A percentile compares a stretch with the other conserved stretches of the same genome.
phyloP scores from a whole-genome alignment of 2,329 filamentous ascomycete genomes.

The Podosphaera fusca region DNA sequence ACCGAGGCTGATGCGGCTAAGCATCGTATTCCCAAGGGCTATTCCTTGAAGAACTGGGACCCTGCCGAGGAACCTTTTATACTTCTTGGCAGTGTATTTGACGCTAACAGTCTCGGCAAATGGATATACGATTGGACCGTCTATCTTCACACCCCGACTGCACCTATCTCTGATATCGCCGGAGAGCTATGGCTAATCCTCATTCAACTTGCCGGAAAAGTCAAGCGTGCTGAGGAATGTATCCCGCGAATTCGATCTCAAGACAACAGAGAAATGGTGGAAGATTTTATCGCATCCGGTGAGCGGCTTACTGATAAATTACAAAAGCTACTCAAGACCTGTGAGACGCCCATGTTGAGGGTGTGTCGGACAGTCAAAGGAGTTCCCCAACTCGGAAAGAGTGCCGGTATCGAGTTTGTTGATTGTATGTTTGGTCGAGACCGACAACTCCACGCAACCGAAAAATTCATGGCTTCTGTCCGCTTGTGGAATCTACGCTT shows the following conservation, averaged over 20 bases:
- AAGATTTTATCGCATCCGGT: constrained; percentile 77
- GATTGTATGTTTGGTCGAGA: constrained; percentile 87
- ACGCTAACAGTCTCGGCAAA: constrained; percentile 90
- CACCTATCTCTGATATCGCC: constrained; percentile 71
- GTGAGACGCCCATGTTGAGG: constrained; percentile 88
- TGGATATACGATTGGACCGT: constrained; percentile 99
- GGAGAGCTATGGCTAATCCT: constrained; percentile 88
- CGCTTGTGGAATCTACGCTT: constrained; percentile 66
- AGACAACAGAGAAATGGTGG: constrained; percentile 58
- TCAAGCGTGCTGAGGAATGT: constrained; percentile 71
- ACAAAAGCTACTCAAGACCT: constrained; percentile 66
- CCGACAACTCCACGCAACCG: constrained; percentile 68
- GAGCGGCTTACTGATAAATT: constrained; percentile 72
- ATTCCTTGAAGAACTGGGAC: constrained; percentile 97
- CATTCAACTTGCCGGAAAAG: constrained; percentile 81
- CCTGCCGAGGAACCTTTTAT: constrained; percentile 83
- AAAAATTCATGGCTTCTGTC: constrained; percentile 62
- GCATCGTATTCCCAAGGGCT: constrained; percentile 66
- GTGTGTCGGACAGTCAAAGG: constrained; percentile 55
- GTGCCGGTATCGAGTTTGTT: constrained; percentile 84
- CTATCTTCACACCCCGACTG: constrained; percentile 60
- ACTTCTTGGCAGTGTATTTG: constrained; percentile 83
- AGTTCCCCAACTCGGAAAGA: constrained; percentile 58
- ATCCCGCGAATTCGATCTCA: constrained; percentile 45
- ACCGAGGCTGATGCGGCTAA: constrained; percentile 35